These are phyloP conservation scores for Bacidia gigantensis DNA, from an alignment of 495 filamentous ascomycete genomes.

Conservation along the genomic window DNA sequence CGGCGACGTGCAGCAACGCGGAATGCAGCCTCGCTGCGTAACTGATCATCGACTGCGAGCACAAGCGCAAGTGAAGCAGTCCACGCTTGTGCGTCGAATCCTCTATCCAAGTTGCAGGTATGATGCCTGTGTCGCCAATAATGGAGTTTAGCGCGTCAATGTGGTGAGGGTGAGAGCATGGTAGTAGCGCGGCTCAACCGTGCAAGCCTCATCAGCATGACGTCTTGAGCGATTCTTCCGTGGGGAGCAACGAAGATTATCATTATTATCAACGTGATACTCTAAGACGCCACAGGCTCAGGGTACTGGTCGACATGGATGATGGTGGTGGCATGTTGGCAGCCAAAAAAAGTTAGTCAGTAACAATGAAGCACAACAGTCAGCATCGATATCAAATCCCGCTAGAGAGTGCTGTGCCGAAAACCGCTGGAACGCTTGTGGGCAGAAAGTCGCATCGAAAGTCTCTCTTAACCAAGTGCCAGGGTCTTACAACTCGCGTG, in stretches of 20 bases:
- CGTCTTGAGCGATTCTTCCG: background rate
- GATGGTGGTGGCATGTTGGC: background rate
- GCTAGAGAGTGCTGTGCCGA: background rate
- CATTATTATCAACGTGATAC: background rate
- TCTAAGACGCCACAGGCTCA: background rate
- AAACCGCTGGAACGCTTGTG: background rate
- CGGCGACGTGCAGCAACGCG: background rate
- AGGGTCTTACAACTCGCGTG: background rate
- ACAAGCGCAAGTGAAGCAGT: background rate
- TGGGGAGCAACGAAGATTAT: background rate
- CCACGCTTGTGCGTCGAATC: background rate
- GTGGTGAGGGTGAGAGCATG: background rate
- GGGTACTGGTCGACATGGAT: background rate
- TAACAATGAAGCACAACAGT: background rate
- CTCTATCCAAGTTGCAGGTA: background rate
- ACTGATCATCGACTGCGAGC: background rate
- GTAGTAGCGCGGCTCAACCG: background rate
- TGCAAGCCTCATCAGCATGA: no score
- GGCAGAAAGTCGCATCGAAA: background rate
- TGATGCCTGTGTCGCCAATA: constrained; percentile 5
- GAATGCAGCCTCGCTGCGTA: background rate
- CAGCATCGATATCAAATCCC: background rate
- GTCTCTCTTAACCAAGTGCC: no score
- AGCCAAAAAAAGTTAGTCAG: background rate
- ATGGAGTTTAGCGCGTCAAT: background rate